Percentiles rank a stretch among this genome's conserved stretches.
Evolutionary conservation across 2,329 filamentous ascomycete genomes (phyloP).

Genomic region (Fonsecaea monophora): DNA sequence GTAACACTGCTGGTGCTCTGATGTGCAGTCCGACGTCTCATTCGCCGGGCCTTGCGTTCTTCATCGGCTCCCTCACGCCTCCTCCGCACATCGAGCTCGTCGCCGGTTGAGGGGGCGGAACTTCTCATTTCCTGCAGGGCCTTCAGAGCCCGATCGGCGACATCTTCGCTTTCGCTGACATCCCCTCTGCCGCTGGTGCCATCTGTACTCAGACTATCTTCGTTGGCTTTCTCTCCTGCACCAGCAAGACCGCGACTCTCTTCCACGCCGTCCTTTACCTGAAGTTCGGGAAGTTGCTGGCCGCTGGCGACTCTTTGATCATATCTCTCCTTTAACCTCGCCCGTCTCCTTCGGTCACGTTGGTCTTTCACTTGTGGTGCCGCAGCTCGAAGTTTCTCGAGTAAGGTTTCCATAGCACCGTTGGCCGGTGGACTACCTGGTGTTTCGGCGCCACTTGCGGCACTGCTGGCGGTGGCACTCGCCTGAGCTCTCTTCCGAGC

Average conservation of each 20-base stretch:
- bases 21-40: conserved; percentile 68
- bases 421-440: conserved; percentile 70
- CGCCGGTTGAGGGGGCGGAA: conserved; percentile 53
- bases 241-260: conserved; percentile 53
- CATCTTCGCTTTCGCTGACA: conserved; percentile 67
- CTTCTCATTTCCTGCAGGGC: conserved; percentile 82
- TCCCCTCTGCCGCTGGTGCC: conserved; percentile 44
- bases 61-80: conserved; percentile 78
- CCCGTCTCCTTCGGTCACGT: conserved; percentile 83
- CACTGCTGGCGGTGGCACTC: conserved; percentile 50
- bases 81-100: conserved; percentile 65
- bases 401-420: conserved; percentile 92
- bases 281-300: conserved; percentile 79
- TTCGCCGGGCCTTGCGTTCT: conserved; percentile 71
- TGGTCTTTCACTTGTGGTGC: conserved; percentile 89
- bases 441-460: conserved; percentile 39
- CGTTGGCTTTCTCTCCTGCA: conserved; percentile 39
- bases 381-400: conserved; percentile 92
- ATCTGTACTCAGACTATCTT: conserved; percentile 34
- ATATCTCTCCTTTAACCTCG: conserved; percentile 86
- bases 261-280: conserved; percentile 61
- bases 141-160: conserved; percentile 82
- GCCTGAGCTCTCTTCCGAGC: conserved; percentile 77
- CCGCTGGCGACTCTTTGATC: conserved; percentile 89
- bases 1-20: conserved; percentile 44